Evolutionary conservation across 1,284 basidiomycete genomes (phyloP).

Genomic region (Pseudozyma thailandica): DNA sequence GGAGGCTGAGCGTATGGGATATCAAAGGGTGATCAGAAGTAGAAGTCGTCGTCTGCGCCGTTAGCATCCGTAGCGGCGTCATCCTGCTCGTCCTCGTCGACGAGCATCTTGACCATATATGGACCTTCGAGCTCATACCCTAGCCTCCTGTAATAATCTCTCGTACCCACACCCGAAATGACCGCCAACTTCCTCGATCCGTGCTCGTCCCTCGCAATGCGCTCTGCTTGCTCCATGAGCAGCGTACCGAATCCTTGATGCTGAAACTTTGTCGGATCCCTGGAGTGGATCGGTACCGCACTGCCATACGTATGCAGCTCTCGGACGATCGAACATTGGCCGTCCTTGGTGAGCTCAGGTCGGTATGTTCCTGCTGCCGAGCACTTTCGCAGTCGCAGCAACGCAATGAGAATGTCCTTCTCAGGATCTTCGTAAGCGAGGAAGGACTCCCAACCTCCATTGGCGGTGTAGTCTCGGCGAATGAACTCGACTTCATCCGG

Average conservation of each 20-base stretch:
- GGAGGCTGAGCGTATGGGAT: neutral
- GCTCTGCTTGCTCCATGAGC: conserved; percentile 98
- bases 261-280: conserved; percentile 87
- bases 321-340: conserved; percentile 90
- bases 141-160: conserved; percentile 91
- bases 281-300: conserved; percentile 93
- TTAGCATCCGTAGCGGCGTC: conserved; percentile 3
- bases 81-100: conserved; percentile 33
- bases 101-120: conserved; percentile 70
- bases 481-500: conserved; percentile 97
- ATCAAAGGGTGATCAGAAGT: conserved; percentile 26
- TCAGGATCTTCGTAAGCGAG: conserved; percentile 98
- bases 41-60: conserved; percentile 15
- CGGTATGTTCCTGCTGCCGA: conserved; percentile 95
- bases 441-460: conserved; percentile 98
- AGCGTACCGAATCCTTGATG: conserved; percentile 91
- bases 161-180: conserved; percentile 93
- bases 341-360: conserved; percentile 83
- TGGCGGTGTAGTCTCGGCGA: conserved; percentile 93
- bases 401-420: conserved; percentile 92
- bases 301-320: conserved; percentile 99
- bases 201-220: conserved; percentile 97
- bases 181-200: conserved; percentile 93
- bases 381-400: conserved; percentile 92
- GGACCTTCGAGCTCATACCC: conserved; percentile 95